Conservation (phyloP, 306 rosid genomes). For the Prunus fruticosa region DNA sequence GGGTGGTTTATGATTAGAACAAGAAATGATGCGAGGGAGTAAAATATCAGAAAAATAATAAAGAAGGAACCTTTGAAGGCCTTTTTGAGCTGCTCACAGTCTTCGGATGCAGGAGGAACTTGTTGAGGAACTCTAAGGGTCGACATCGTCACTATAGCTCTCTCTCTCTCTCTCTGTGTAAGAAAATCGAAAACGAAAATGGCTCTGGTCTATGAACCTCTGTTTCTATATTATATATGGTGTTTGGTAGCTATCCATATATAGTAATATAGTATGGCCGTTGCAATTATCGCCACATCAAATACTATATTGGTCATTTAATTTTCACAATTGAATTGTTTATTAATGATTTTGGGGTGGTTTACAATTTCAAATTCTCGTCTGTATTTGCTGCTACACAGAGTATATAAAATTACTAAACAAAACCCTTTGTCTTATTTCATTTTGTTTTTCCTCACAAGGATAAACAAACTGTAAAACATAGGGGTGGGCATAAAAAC, state of each 20-base stretch:
- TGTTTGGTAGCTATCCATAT: not conserved
- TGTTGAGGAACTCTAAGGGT: conserved; percentile 55
- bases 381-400: too few species aligned
- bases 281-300: not conserved
- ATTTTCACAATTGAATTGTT: not conserved
- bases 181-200: not conserved
- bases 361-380: too few species aligned
- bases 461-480: too few species aligned
- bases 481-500: too few species aligned
- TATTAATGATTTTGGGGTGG: too few species aligned
- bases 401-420: too few species aligned
- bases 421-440: too few species aligned
- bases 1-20: not conserved
- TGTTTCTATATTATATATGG: not conserved
- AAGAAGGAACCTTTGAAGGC: conserved; percentile 68
- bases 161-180: not conserved
- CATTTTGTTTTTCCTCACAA: too few species aligned
- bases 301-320: not conserved
- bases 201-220: not conserved
- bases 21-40: not conserved
- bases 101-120: conserved; percentile 72
- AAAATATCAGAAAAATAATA: not conserved
- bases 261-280: not conserved
- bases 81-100: conserved; percentile 69
- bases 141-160: conserved; percentile 44